These are phyloP conservation scores for Phlebiopsis flavidoalba DNA, from an alignment of 768 basidiomycete genomes.

Conservation along the genomic window DNA sequence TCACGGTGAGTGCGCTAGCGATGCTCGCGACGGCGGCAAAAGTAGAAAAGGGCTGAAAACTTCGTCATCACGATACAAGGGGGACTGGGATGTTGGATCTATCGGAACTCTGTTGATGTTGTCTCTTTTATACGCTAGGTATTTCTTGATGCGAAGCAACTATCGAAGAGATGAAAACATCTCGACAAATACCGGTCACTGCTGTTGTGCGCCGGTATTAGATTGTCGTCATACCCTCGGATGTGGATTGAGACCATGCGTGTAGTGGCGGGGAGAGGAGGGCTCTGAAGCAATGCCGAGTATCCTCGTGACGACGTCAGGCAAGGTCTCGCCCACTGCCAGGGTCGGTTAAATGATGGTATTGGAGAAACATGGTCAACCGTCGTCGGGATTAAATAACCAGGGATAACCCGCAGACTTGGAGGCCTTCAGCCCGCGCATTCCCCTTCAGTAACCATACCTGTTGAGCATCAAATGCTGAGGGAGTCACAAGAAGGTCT, in stretches of 20 bases:
- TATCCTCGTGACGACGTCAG: background rate
- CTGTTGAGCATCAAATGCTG: too few species aligned
- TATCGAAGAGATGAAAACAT: background rate
- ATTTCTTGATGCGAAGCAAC: background rate
- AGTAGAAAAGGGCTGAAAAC: constrained; percentile 1
- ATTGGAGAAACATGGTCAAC: too few species aligned
- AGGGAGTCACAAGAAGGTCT: too few species aligned
- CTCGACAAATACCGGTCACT: background rate
- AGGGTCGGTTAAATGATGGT: background rate
- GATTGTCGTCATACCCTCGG: constrained; percentile 6
- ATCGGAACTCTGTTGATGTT: background rate
- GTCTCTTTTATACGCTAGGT: background rate
- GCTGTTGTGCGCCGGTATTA: background rate
- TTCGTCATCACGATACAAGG: background rate
- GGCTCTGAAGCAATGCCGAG: background rate
- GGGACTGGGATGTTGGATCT: background rate
- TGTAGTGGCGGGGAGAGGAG: background rate
- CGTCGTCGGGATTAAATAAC: background rate
- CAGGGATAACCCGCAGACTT: background rate
- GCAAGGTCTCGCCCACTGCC: too few species aligned
- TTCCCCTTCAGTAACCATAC: too few species aligned
- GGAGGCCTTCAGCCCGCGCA: background rate
- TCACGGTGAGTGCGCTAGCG: constrained; percentile 7
- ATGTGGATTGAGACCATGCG: background rate
- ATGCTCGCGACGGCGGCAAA: constrained; percentile 5